Evolutionary conservation across 2,329 filamentous ascomycete genomes (phyloP).

Genomic region (Fusarium brevicatenulatum): DNA sequence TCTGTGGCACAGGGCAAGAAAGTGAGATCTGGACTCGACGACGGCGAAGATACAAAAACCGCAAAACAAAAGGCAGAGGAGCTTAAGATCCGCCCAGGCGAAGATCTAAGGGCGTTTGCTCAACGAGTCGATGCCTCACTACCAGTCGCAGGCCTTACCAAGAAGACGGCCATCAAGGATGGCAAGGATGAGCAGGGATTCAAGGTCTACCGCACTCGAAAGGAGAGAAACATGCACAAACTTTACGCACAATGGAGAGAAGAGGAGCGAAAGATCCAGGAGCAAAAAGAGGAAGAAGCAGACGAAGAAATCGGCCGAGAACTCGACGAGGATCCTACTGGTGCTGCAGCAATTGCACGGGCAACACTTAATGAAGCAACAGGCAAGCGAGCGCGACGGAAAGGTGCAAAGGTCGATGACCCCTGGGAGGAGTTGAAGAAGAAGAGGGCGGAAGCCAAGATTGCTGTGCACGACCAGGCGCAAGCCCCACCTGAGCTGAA

Average conservation of each 20-base stretch:
- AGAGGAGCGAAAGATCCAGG: constrained; percentile 71
- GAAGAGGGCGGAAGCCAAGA: constrained; percentile 67
- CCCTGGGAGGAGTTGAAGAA: constrained; percentile 81
- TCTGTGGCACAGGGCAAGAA: constrained; percentile 72
- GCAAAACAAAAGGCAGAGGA: constrained; percentile 44
- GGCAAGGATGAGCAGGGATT: constrained; percentile 72
- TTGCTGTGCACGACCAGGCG: constrained; percentile 68
- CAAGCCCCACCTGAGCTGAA: constrained; percentile 80
- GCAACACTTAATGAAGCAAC: constrained; percentile 51
- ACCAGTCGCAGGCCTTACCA: constrained; percentile 76
- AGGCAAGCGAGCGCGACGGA: constrained; percentile 55
- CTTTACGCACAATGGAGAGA: constrained; percentile 82
- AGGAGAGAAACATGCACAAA: constrained; percentile 85
- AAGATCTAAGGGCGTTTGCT: constrained; percentile 83
- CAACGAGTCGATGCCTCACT: constrained; percentile 86
- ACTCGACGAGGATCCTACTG: constrained; percentile 66
- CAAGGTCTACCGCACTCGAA: constrained; percentile 78
- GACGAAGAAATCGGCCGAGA: constrained; percentile 72
- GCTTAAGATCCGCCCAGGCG: constrained; percentile 82
- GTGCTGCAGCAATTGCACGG: constrained; percentile 57
- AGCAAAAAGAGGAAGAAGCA: constrained; percentile 72
- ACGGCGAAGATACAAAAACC: constrained; percentile 61
- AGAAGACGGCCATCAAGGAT: constrained; percentile 65
- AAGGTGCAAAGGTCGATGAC: constrained; percentile 69
- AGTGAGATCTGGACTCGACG: constrained; percentile 73